Conservation (phyloP, 2,329 filamentous ascomycete genomes). For the Cercospora sp. region DNA sequence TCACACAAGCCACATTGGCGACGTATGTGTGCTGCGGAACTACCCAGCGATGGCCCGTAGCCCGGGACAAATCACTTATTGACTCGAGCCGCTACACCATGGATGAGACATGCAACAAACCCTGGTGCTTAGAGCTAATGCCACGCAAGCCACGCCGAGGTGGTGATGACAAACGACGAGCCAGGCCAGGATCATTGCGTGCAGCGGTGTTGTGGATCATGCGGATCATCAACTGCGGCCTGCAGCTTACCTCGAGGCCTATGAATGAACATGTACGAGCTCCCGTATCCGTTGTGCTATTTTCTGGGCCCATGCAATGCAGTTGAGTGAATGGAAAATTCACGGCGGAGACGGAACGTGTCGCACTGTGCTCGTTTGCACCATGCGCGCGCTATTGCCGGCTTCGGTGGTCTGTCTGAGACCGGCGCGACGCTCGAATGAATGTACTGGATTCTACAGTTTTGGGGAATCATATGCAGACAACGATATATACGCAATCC, state of each 20-base stretch:
- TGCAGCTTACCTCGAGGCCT: constrained; percentile 12
- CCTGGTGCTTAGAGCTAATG: not conserved
- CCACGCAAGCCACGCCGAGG: constrained; percentile 1
- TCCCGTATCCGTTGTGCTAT: not conserved
- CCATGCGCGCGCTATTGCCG: not conserved
- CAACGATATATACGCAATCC: not conserved
- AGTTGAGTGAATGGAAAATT: constrained; percentile 1
- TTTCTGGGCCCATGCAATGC: not conserved
- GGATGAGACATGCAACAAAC: constrained; percentile 3
- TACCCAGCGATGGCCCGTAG: not conserved
- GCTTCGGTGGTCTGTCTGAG: not conserved
- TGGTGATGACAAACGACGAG: constrained; percentile 13
- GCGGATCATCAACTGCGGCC: constrained; percentile 13
- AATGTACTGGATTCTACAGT: not conserved
- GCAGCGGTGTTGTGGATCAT: constrained; percentile 14
- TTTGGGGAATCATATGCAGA: not conserved
- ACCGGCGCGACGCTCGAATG: not conserved
- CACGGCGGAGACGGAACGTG: not conserved
- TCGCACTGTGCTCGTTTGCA: not conserved
- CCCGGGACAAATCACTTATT: not conserved
- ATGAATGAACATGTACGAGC: constrained; percentile 4
- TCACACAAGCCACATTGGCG: constrained; percentile 4
- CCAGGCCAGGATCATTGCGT: constrained; percentile 22
- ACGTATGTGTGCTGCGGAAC: not conserved
- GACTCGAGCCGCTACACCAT: constrained; percentile 4